phyloP scores from a whole-genome alignment of 257 asterid genomes.

The Solanum chmielewskii region DNA sequence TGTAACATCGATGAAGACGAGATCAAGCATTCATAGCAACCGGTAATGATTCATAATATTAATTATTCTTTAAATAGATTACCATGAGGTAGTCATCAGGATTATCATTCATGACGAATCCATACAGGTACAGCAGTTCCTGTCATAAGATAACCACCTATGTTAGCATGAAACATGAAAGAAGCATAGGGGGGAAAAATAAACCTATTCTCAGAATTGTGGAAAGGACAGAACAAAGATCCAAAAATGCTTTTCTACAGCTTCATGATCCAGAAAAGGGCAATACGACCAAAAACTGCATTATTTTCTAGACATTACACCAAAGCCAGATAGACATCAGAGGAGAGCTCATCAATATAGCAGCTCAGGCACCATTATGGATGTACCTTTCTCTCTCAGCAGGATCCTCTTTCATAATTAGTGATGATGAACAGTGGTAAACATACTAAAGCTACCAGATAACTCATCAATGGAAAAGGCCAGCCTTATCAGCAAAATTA shows the following conservation, averaged over 20 bases:
- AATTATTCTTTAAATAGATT: not conserved
- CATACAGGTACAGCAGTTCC: slow-evolving; percentile 92
- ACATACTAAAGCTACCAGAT: not conserved
- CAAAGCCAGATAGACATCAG: not conserved
- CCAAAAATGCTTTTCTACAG: not conserved
- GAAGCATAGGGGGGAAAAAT: not conserved
- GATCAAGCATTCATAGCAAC: not conserved
- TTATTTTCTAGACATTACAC: not conserved
- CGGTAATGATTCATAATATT: not conserved
- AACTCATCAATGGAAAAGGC: not conserved
- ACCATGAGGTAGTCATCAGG: slow-evolving; percentile 95
- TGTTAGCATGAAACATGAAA: not conserved
- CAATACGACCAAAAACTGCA: not conserved
- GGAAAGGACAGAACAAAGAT: not conserved
- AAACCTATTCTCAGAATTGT: not conserved
- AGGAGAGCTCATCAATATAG: not conserved
- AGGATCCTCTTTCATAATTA: not conserved
- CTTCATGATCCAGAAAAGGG: not conserved
- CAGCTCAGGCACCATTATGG: not conserved
- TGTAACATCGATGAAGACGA: not conserved
- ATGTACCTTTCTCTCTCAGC: not conserved
- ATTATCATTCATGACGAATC: slow-evolving; percentile 70
- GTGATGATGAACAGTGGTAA: not conserved
- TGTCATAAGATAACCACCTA: slow-evolving; percentile 20
- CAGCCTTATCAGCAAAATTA: not conserved